phyloP scores from a whole-genome alignment of 805 yeast species.

The Ogataea ramenticola region DNA sequence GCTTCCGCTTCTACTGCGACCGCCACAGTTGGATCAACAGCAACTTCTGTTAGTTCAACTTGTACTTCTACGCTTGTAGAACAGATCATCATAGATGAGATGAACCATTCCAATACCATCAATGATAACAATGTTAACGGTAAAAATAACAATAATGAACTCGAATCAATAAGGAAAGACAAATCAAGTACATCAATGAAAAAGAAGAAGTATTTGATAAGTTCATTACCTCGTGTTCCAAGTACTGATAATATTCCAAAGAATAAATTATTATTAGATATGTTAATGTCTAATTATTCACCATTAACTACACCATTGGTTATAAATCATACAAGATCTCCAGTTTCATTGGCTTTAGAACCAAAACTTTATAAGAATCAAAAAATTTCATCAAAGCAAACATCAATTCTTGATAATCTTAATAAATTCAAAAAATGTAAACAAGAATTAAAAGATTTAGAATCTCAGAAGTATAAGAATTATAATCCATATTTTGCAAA shows the following conservation, averaged over 20 bases:
- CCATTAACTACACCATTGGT: constrained; percentile 24
- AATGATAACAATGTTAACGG: too few species aligned
- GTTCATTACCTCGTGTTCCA: constrained; percentile 26
- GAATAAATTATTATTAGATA: constrained; percentile 20
- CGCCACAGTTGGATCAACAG: background rate
- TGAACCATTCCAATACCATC: background rate
- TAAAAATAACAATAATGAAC: background rate
- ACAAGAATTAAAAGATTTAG: constrained; percentile 2
- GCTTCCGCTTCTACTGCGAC: background rate
- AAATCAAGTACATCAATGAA: too few species aligned
- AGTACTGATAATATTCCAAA: constrained; percentile 23
- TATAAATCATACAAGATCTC: constrained; percentile 20
- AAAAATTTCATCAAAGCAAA: constrained; percentile 1
- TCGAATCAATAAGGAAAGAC: too few species aligned
- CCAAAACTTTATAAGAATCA: constrained; percentile 13
- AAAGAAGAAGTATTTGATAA: constrained; percentile 17
- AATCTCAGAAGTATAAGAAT: constrained; percentile 7
- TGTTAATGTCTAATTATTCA: constrained; percentile 21
- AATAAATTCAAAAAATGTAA: constrained; percentile 19
- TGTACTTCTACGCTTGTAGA: background rate
- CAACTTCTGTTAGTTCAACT: background rate
- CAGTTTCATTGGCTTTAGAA: constrained; percentile 10
- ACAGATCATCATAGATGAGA: background rate
- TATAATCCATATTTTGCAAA: constrained; percentile 24
- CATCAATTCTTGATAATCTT: constrained; percentile 21